Evolutionary conservation across 2,329 filamentous ascomycete genomes (phyloP).

Genomic region (Beauveria bassiana): DNA sequence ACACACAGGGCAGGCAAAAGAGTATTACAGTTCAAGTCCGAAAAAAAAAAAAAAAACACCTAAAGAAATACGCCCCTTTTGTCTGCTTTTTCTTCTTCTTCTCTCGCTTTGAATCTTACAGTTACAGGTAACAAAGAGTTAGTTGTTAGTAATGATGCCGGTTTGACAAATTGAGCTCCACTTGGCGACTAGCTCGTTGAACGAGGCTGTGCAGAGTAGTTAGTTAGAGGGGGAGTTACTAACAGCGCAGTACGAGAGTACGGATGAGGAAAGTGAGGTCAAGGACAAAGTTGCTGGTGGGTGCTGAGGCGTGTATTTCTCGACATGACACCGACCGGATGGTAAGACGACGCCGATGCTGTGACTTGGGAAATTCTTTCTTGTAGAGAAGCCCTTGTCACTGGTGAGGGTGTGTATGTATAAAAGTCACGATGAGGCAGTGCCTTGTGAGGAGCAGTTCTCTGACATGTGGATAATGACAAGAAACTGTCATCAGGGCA

Average conservation of each 20-base stretch:
- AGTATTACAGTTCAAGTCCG: background rate
- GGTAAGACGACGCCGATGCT: background rate
- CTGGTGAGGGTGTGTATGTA: background rate
- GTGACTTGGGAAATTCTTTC: background rate
- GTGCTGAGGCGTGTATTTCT: background rate
- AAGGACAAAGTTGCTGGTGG: background rate
- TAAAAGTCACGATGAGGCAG: conserved; percentile 4
- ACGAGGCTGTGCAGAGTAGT: conserved; percentile 3
- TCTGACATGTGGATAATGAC: background rate
- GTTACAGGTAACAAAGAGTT: background rate
- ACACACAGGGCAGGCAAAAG: background rate
- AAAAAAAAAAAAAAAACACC: too few species aligned
- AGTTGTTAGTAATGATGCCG: background rate
- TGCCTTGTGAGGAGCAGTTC: background rate
- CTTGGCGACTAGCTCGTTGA: background rate
- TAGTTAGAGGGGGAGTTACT: too few species aligned
- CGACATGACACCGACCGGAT: background rate
- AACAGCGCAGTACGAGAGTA: too few species aligned
- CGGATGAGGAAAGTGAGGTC: background rate
- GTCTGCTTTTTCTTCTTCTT: background rate
- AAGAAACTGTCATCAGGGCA: background rate
- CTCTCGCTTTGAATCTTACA: background rate
- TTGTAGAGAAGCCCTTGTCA: background rate
- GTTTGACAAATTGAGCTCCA: background rate
- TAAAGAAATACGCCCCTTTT: too few species aligned